Base-by-base conservation (phyloP, 257 asterid genomes). In the Lycium ferocissimum region DNA sequence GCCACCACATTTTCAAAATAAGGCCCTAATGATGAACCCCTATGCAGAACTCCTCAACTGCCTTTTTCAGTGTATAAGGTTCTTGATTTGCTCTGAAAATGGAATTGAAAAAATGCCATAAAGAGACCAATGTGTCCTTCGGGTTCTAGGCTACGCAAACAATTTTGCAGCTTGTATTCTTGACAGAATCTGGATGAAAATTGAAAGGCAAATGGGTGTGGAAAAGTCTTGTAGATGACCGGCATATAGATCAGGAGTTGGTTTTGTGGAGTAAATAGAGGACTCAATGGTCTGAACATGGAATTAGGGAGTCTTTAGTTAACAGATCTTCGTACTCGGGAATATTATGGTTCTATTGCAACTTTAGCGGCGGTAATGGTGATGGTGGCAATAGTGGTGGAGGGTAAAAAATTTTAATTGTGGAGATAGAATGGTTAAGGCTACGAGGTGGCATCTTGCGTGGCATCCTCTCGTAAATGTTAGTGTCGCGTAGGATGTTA, bases 11-110 rank as follows among this genome's bases (percentile, higher is more conserved):
- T 87, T 43, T 89, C 89, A 14, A 88, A 88, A 67, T 61, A 88
- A 5, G 92, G 90, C 10, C 90, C 92, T 89, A 88, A 54, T 84
- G 87, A 63, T 87, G 89, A 26, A 87, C 87, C 12, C 90, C 92
- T 51, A 69, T 86, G 13, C 89, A 87, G 8, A 87, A 89, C 57
- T 86, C 79, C 1, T 87, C 88, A 11, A 87, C 86, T n/a, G 85
- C 92, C 43, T 26, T 88, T n/a, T 87, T 88, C 22, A 89, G 26
- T 1, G 90, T 88, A 54, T 67, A 88, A 17, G 90, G 90, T 14
- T 86, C 92, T 79, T 70, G 84, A 83, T 80, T 62, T 40, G 78
- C 76, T 81, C 88, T 43, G 45, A 86, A 85, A 38, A 88, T 89
- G 38, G 86, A 82, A 75, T 89, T 89, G 84, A 84, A 67, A 53